Percentiles rank a stretch among this genome's conserved stretches.
Conservation (phyloP, 495 filamentous ascomycete genomes). For the Hypoxylon fuscum region DNA sequence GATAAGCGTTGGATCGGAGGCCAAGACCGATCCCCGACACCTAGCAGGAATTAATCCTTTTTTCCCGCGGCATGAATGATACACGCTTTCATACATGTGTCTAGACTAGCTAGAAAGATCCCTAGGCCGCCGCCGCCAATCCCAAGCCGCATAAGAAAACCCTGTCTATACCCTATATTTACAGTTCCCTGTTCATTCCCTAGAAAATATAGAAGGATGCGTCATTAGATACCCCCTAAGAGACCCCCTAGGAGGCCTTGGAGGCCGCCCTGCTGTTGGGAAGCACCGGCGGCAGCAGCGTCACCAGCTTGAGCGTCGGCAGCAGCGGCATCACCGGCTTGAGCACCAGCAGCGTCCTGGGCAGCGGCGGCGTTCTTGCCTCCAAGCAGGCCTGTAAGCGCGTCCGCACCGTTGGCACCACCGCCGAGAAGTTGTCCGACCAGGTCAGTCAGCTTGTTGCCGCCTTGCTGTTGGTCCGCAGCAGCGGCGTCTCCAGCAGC, state of each 20-base stretch:
- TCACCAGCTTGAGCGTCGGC: slow-evolving; percentile 1
- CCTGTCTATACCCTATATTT: slow-evolving; percentile 25
- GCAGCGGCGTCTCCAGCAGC: slow-evolving; percentile 17
- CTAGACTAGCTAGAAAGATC: slow-evolving; percentile 42
- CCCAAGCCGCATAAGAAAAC: slow-evolving; percentile 8
- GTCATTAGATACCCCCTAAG: slow-evolving; percentile 16
- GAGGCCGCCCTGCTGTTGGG: slow-evolving; percentile 16
- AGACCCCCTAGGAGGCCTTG: slow-evolving; percentile 20
- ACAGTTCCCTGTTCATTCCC: slow-evolving; percentile 11
- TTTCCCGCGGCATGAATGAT: slow-evolving; percentile 11
- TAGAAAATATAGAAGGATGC: neutral
- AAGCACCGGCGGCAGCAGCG: neutral
- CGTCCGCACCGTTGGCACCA: slow-evolving; percentile 1
- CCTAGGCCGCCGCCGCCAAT: slow-evolving; percentile 2
- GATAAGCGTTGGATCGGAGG: slow-evolving; percentile 12
- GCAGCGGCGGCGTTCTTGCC: no score
- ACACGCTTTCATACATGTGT: slow-evolving; percentile 30
- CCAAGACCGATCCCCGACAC: slow-evolving; percentile 8
- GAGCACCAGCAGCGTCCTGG: no score
- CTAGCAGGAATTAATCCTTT: neutral
- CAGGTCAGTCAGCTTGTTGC: slow-evolving; percentile 23
- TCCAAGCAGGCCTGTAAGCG: no score
- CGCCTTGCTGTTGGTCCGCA: slow-evolving; percentile 21
- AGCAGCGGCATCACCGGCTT: neutral
- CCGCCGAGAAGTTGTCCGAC: slow-evolving; percentile 25